Evolutionary conservation across 179 eudicot genomes (phyloP).

Genomic region (Silene noctiflora): DNA sequence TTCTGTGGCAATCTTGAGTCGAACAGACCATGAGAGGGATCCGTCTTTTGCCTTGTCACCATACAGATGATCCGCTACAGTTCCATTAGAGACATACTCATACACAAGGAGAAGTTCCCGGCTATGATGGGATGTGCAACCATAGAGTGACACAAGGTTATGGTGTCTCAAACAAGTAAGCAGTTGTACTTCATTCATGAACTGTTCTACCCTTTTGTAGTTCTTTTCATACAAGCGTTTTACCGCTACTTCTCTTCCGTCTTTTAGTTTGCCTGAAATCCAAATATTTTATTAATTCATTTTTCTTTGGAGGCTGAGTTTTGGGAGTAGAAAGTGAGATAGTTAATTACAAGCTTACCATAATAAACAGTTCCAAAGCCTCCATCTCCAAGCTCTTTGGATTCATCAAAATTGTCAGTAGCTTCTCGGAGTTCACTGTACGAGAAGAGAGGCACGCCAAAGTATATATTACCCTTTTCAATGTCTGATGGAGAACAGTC

Average conservation of each 20-base stretch:
- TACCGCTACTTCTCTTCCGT: constrained; percentile 83
- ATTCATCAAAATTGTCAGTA: constrained; percentile 53
- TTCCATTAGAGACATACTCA: constrained; percentile 75
- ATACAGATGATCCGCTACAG: constrained; percentile 73
- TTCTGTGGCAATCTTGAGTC: constrained; percentile 69
- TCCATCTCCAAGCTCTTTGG: constrained; percentile 80
- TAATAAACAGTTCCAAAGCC: constrained; percentile 81
- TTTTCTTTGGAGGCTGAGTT: not conserved
- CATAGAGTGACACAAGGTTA: constrained; percentile 70
- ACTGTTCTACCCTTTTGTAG: constrained; percentile 62
- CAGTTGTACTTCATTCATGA: constrained; percentile 66
- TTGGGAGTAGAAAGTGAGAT: not conserved
- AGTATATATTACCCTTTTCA: constrained; percentile 38
- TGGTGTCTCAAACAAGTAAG: constrained; percentile 60
- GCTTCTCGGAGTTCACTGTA: constrained; percentile 77
- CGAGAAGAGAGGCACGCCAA: constrained; percentile 61
- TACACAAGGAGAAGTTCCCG: constrained; percentile 70
- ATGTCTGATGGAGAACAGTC: constrained; percentile 38
- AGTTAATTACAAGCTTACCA: constrained; percentile 39
- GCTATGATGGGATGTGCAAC: constrained; percentile 67
- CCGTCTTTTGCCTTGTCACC: constrained; percentile 40
- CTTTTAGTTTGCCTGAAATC: constrained; percentile 55
- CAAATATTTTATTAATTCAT: not conserved
- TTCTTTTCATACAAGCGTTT: constrained; percentile 76
- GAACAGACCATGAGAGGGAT: constrained; percentile 54